phyloP scores from a whole-genome alignment of 495 filamentous ascomycete species.

The Tetracladium marchalianum region DNA sequence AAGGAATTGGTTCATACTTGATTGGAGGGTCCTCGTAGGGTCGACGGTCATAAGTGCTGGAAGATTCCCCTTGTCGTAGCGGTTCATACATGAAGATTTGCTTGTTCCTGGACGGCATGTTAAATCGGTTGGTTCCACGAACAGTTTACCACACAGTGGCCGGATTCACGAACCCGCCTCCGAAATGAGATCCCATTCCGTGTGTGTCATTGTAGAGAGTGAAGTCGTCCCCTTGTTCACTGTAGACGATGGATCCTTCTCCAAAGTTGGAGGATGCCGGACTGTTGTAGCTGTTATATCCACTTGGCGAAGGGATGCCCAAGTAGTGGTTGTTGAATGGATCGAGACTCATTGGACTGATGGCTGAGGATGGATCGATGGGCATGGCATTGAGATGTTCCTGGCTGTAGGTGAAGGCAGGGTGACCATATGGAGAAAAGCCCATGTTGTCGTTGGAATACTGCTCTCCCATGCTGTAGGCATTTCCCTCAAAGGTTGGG shows the following conservation, averaged over 20 bases:
- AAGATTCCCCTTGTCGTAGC: slow-evolving; percentile 6
- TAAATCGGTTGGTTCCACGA: slow-evolving; percentile 19
- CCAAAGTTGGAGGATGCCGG: slow-evolving; percentile 44
- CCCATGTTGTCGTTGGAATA: slow-evolving; percentile 26
- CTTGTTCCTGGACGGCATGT: slow-evolving; percentile 20
- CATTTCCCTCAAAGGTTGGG: slow-evolving; percentile 37
- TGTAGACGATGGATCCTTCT: slow-evolving; percentile 39
- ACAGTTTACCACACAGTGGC: slow-evolving; percentile 20
- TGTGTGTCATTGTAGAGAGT: slow-evolving; percentile 21
- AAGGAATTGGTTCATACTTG: slow-evolving; percentile 12
- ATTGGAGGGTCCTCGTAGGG: slow-evolving; percentile 7
- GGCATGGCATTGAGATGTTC: slow-evolving; percentile 34
- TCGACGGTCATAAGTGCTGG: slow-evolving; percentile 11
- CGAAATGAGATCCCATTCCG: slow-evolving; percentile 16
- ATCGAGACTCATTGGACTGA: slow-evolving; percentile 39
- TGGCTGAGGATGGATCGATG: slow-evolving; percentile 26
- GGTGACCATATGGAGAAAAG: slow-evolving; percentile 36
- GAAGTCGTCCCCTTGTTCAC: slow-evolving; percentile 39
- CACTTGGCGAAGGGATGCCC: slow-evolving; percentile 44
- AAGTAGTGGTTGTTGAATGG: slow-evolving; percentile 43
- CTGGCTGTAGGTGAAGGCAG: slow-evolving; percentile 47
- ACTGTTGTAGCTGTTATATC: slow-evolving; percentile 36
- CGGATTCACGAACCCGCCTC: slow-evolving; percentile 21
- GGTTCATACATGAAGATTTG: slow-evolving; percentile 16
- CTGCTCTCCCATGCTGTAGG: slow-evolving; percentile 22